Percentiles rank a stretch among this genome's conserved stretches.
phyloP scores from a whole-genome alignment of 169 alveolate genomes.

The Plasmodium yoelii region DNA sequence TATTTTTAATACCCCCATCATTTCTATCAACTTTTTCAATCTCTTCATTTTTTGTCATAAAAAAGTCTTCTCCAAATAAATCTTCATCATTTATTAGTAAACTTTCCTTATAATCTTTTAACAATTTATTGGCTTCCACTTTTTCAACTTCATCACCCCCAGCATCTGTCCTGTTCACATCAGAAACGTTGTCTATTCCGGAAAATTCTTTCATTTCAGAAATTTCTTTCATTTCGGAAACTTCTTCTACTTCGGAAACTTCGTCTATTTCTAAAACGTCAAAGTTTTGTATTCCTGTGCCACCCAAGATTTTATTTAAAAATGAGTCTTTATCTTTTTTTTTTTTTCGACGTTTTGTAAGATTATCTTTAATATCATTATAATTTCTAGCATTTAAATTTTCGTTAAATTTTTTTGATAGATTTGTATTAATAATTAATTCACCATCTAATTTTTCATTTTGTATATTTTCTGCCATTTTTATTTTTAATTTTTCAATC shows the following conservation, averaged over 20 bases:
- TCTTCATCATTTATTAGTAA: slow-evolving; percentile 44
- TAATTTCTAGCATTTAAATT: slow-evolving; percentile 31
- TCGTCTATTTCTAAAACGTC: too few species aligned
- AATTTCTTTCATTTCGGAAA: neutral
- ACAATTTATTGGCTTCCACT: neutral
- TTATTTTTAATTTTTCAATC: slow-evolving; percentile 86
- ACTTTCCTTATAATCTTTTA: slow-evolving; percentile 40
- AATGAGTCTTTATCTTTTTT: slow-evolving; percentile 39
- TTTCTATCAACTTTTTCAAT: neutral
- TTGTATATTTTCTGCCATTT: slow-evolving; percentile 79
- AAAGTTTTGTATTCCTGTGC: neutral
- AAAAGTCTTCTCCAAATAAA: slow-evolving; percentile 57
- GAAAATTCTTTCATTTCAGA: neutral
- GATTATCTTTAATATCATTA: slow-evolving; percentile 19
- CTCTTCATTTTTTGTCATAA: slow-evolving; percentile 1
- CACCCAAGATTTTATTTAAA: slow-evolving; percentile 44
- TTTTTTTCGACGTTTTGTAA: slow-evolving; percentile 12
- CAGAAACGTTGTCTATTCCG: neutral
- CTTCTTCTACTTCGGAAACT: neutral
- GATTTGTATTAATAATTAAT: slow-evolving; percentile 33
- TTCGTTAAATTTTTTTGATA: slow-evolving; percentile 22
- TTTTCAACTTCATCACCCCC: neutral
- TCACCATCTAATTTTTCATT: slow-evolving; percentile 56
- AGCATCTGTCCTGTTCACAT: neutral
- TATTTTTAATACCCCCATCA: neutral